Evolutionary conservation across 192 early-diverging fungal genomes (phyloP).

Genomic region (Haplosporangium gracile): DNA sequence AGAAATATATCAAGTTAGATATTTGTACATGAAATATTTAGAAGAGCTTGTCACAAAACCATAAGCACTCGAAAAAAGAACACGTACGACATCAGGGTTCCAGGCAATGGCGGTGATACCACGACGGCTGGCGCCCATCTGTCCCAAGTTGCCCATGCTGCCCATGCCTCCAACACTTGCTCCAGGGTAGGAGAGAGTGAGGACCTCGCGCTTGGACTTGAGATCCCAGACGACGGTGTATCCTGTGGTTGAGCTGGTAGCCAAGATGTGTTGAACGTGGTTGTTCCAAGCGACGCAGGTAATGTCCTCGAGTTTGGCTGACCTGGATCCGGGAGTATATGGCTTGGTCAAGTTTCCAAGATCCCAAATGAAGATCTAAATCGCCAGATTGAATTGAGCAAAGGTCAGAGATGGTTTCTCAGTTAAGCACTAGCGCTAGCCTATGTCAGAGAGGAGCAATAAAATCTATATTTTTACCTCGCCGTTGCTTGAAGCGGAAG

Average conservation of each 20-base stretch:
- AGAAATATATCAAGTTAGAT: background rate
- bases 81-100: slow-evolving; percentile 87
- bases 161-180: slow-evolving; percentile 59
- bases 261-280: slow-evolving; percentile 93
- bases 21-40: background rate
- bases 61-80: background rate
- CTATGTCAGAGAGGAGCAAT: too few relatives aligned
- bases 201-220: slow-evolving; percentile 86
- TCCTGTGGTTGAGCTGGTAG: slow-evolving; percentile 91
- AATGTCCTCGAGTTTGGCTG: slow-evolving; percentile 89
- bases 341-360: slow-evolving; percentile 88
- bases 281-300: slow-evolving; percentile 94
- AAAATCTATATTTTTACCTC: slow-evolving; percentile 73
- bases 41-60: background rate
- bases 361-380: slow-evolving; percentile 95
- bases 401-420: background rate
- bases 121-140: slow-evolving; percentile 68
- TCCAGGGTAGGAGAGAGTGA: slow-evolving; percentile 74
- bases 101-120: slow-evolving; percentile 89
- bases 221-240: slow-evolving; percentile 98
- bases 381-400: background rate
- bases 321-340: slow-evolving; percentile 88
- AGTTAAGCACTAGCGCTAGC: background rate
- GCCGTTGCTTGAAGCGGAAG: slow-evolving; percentile 90
- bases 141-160: slow-evolving; percentile 55